A percentile compares a stretch with the other conserved stretches of the same genome.
Evolutionary conservation across 305 asterid species (phyloP).

Genomic region (Fraxinus velutina): DNA sequence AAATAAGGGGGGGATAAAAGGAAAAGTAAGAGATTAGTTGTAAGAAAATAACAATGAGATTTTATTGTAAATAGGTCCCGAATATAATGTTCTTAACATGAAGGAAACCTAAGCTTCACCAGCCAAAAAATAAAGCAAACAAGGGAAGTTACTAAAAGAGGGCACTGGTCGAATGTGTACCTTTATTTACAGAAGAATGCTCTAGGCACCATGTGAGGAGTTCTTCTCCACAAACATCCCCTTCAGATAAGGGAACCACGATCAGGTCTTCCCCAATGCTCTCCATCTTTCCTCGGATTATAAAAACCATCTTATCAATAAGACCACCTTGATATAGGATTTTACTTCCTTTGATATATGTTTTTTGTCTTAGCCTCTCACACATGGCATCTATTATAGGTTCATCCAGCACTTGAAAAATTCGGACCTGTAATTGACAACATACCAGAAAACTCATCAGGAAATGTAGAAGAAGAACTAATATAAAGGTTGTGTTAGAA

Average conservation of each 20-base stretch:
- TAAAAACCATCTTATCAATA: slow-evolving; percentile 65
- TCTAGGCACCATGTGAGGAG: slow-evolving; percentile 59
- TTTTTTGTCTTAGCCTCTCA: slow-evolving; percentile 53
- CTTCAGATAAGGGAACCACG: slow-evolving; percentile 54
- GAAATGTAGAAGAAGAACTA: not conserved
- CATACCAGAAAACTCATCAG: not conserved
- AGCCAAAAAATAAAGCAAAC: not conserved
- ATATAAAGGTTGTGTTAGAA: not conserved
- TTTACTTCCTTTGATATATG: slow-evolving; percentile 52
- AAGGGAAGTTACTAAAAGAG: not conserved
- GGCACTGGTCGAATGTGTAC: slow-evolving; percentile 13
- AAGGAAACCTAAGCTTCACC: not conserved
- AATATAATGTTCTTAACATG: not conserved
- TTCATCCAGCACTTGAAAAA: slow-evolving; percentile 52
- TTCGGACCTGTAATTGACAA: slow-evolving; percentile 38
- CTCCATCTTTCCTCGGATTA: slow-evolving; percentile 76
- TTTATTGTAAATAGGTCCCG: not conserved
- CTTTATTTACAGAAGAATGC: slow-evolving; percentile 48
- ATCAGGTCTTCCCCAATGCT: slow-evolving; percentile 64
- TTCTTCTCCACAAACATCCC: slow-evolving; percentile 84
- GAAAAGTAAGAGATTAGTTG: not conserved
- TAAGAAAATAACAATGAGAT: not conserved
- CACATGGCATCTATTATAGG: slow-evolving; percentile 56
- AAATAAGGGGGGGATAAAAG: not conserved
- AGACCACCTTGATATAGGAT: slow-evolving; percentile 46